A percentile compares a stretch with the other conserved stretches of the same genome.
Evolutionary conservation across 1,284 basidiomycete genomes (phyloP).

Genomic region (Leccinum fuscescens): DNA sequence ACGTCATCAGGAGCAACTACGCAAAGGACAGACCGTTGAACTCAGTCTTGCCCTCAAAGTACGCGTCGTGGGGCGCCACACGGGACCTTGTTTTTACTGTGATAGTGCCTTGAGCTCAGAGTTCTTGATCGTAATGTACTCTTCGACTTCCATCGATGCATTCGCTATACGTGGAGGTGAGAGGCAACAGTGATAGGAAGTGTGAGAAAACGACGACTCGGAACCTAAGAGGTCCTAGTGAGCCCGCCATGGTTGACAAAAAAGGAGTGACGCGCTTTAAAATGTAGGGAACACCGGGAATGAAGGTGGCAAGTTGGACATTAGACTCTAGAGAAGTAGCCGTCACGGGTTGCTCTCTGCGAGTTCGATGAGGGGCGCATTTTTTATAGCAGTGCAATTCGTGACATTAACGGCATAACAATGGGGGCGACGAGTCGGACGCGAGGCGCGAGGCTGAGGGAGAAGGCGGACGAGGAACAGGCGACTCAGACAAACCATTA

Average conservation of each 20-base stretch:
- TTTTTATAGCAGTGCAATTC: constrained; percentile 69
- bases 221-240: constrained; percentile 48
- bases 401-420: constrained; percentile 52
- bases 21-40: constrained; percentile 66
- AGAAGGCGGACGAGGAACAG: too few relatives aligned
- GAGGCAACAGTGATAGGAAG: constrained; percentile 77
- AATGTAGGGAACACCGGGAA: constrained; percentile 78
- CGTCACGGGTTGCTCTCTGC: constrained; percentile 72
- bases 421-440: constrained; percentile 3
- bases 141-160: constrained; percentile 81
- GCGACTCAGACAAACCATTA: too few relatives aligned
- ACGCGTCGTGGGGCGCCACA: constrained; percentile 84
- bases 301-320: constrained; percentile 71
- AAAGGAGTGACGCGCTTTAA: constrained; percentile 78
- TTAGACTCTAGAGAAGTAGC: constrained; percentile 68
- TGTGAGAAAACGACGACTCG: constrained; percentile 66
- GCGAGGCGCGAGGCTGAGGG: constrained; percentile 10
- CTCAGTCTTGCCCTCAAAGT: constrained; percentile 95
- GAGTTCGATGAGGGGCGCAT: constrained; percentile 79
- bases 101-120: constrained; percentile 73
- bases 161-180: constrained; percentile 80
- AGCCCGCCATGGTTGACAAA: constrained; percentile 70
- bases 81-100: constrained; percentile 87
- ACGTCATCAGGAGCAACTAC: constrained; percentile 5
- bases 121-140: constrained; percentile 93